phyloP scores from a whole-genome alignment of 192 early-diverging fungal genomes.

The Coemansia sp. region DNA sequence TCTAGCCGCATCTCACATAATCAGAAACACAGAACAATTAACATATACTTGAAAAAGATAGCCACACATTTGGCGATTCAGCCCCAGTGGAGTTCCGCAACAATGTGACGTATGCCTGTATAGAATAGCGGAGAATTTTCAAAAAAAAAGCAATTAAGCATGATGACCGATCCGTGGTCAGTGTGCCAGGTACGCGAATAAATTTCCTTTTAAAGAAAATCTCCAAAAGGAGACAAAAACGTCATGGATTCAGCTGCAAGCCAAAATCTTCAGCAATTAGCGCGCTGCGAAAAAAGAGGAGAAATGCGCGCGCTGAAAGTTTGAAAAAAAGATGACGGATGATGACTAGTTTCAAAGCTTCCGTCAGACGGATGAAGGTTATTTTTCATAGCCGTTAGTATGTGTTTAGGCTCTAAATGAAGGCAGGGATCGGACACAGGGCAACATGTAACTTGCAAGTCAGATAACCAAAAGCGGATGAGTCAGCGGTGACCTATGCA shows the following conservation, averaged over 20 bases:
- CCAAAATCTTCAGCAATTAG: no score
- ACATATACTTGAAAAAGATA: neutral
- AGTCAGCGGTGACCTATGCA: neutral
- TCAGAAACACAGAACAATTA: neutral
- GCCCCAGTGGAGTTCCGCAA: neutral
- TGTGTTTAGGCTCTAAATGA: constrained; percentile 4
- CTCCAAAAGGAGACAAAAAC: neutral
- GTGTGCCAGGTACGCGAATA: neutral
- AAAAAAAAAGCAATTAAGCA: neutral
- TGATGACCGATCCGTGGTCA: neutral
- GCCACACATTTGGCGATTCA: neutral
- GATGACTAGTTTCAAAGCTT: neutral
- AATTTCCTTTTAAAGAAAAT: neutral
- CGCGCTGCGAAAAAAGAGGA: neutral
- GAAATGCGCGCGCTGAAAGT: neutral
- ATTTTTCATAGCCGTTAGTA: neutral
- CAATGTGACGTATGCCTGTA: neutral
- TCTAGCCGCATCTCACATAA: neutral
- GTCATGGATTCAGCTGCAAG: neutral
- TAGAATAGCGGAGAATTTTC: constrained; percentile 16
- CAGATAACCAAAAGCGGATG: neutral
- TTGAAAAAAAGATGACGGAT: neutral
- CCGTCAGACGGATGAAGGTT: neutral
- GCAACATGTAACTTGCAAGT: neutral
- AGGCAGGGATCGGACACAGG: neutral